Conservation (phyloP, 2,329 filamentous ascomycete genomes). For the Achaetomium macrosporum region DNA sequence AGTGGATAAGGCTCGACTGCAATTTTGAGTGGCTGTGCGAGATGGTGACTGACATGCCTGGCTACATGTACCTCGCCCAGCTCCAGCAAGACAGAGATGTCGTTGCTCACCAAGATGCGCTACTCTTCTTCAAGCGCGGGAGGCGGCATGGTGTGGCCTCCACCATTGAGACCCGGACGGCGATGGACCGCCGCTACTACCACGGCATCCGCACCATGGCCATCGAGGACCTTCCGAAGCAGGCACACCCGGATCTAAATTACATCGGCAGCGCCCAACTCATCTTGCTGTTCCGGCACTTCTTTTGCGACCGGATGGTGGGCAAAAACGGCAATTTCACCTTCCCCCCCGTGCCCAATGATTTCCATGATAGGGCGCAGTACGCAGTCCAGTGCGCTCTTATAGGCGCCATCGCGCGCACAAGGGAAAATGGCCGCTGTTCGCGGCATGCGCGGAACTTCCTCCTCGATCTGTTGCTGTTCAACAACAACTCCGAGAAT, state of each 20-base stretch:
- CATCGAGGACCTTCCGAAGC: constrained; percentile 68
- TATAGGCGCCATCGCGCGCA: constrained; percentile 68
- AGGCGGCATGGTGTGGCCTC: constrained; percentile 76
- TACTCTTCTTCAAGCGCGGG: constrained; percentile 64
- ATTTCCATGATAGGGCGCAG: constrained; percentile 80
- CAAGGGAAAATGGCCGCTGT: constrained; percentile 74
- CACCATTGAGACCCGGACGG: constrained; percentile 79
- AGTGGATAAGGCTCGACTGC: constrained; percentile 97
- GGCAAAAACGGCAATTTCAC: constrained; percentile 45
- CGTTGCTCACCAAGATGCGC: constrained; percentile 73
- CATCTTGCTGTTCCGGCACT: constrained; percentile 75
- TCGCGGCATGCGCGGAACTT: constrained; percentile 75
- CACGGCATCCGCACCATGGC: constrained; percentile 87
- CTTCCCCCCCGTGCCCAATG: constrained; percentile 77
- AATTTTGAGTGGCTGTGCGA: constrained; percentile 97
- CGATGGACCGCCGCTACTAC: constrained; percentile 90
- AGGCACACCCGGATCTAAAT: constrained; percentile 61
- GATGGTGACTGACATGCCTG: constrained; percentile 73
- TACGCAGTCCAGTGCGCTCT: constrained; percentile 85
- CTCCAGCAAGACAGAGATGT: constrained; percentile 96
- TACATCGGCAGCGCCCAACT: constrained; percentile 81
- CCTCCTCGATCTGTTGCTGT: constrained; percentile 80
- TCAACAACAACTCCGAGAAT: constrained; percentile 93
- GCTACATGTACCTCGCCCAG: constrained; percentile 98
- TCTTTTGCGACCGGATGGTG: constrained; percentile 65